Evolutionary conservation across 2,329 filamentous ascomycete species (phyloP), one percentile per base, ranked within the genome.

Genomic region (Orbilia javanica): DNA sequence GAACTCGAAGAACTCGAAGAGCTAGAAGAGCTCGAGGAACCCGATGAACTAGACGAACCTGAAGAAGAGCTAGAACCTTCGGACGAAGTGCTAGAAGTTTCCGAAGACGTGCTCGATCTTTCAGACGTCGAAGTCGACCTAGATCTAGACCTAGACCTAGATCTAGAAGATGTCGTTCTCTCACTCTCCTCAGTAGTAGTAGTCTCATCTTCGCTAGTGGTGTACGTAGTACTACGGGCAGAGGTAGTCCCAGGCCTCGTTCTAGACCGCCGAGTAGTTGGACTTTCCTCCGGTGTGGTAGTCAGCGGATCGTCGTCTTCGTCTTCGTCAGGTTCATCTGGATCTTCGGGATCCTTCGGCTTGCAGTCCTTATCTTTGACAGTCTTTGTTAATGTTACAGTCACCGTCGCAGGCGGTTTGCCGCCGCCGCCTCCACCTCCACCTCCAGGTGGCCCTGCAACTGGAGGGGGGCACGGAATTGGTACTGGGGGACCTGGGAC

Each of bases 1-100:
- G 44, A 48, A 52, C 44, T 25, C 7, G 25, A 55, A 55, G 50
- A 29, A 8, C 50, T 55, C 11, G 53, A 60, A 3, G 53, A 60
- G n/a, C 31, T 39, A 60, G 53, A 36, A 10, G 52, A 57, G n/a
- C 25, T 31, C 18, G 39, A 50, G 6, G 22, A 31, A n/a, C 22
- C 22, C 13, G 36, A 60, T 10, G 50, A 48, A 27, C 29, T 25
- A 13, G 20, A 68, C 27, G 48, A 55, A n/a, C n/a, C n/a, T n/a
- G n/a, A n/a, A n/a, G n/a, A n/a, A n/a, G n/a, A n/a, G n/a, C 46
- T 52, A 15, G 52, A 57, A 6, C 6, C 22, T 57, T 57, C 52
- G 1, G 50, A 53, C 7, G 50, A 29, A 10, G 15, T 53, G 15
- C 10, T 53, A 2, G 50, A 53, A 2, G 50, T 13, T 10, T 53